Base-by-base conservation (phyloP, 495 filamentous ascomycete genomes). In the Talaromyces adpressus region DNA sequence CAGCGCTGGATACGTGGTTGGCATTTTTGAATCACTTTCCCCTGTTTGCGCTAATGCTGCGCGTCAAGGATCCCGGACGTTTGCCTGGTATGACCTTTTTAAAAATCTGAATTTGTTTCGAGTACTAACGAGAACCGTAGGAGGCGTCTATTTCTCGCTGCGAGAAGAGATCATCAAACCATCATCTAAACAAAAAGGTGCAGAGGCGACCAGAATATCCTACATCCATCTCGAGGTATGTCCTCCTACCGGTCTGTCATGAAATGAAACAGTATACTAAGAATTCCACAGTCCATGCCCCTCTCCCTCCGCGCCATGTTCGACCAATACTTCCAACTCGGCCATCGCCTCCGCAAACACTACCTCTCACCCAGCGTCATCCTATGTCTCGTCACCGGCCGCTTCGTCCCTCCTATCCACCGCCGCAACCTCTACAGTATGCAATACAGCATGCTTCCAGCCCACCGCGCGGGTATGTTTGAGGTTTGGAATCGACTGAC, bases 11-110 rank as follows among this genome's bases (percentile, higher is more conserved):
- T 76, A 97, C 91, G 1, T 81, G 91, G 65, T 81, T 98, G 64
- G 94, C 94, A 47, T 97, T 91, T 74, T 76, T 99, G 64, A 99
- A 99, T 69, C 94, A 99, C 73, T 99, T 99, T 71, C 94, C 94
- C 23, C 83, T 99, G 23, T 99, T 99, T 77, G 94, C 94, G 12
- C 76, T 97, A 54, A 99, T 99, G 94, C 79, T 99, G 65, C 86
- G 94, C 66, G 81, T 96, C 63, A 99, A 99, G 75, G 95, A 99
- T 71, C 91, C 91, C 6, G 82, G 85, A 72, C 84, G 94, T 73
- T 80, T 99, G 66, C 94, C 94, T 52, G 94, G 93, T 85, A 69
- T 63, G 81, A 77, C 27, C 14, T 41, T 11, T 14, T 41, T 25
- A 14, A 61, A 16, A 27, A 25, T 56, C 14, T 39, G 53, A 41